These are phyloP conservation scores for Pseudonectria foliicola DNA, from an alignment of 2,329 filamentous ascomycete species.

Conservation along the genomic window DNA sequence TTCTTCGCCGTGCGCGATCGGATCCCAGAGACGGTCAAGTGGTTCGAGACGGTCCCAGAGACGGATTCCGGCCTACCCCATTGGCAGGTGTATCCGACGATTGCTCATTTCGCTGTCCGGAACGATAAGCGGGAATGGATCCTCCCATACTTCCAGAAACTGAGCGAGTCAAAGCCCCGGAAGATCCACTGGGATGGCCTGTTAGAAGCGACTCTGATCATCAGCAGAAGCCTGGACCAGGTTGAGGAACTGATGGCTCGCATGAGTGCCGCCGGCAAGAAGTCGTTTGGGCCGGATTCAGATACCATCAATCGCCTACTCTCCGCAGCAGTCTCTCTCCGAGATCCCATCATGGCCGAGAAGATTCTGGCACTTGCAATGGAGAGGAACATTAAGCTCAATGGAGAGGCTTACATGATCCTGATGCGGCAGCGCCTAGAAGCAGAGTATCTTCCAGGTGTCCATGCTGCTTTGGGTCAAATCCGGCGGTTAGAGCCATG, in stretches of 20 bases:
- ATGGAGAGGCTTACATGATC: conserved; percentile 64
- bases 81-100: conserved; percentile 19
- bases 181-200: conserved; percentile 64
- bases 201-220: conserved; percentile 63
- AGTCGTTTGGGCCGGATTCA: conserved; percentile 52
- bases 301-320: conserved; percentile 72
- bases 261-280: conserved; percentile 57
- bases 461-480: conserved; percentile 55
- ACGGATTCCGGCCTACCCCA: conserved; percentile 26
- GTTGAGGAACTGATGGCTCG: conserved; percentile 53
- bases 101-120: conserved; percentile 48
- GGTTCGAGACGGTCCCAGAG: conserved; percentile 50
- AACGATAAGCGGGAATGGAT: conserved; percentile 57
- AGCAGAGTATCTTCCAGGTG: conserved; percentile 64
- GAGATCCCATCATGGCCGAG: conserved; percentile 66
- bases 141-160: conserved; percentile 46
- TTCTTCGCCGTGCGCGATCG: conserved; percentile 56
- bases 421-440: conserved; percentile 71
- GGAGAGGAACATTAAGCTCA: conserved; percentile 57
- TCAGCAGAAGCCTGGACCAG: conserved; percentile 55
- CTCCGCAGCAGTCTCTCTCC: conserved; percentile 60
- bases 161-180: conserved; percentile 38
- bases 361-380: conserved; percentile 62
- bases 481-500: conserved; percentile 26
- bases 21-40: conserved; percentile 54